Evolutionary conservation across 2,329 filamentous ascomycete species (phyloP).

Genomic region (Furcasterigmium sp.): DNA sequence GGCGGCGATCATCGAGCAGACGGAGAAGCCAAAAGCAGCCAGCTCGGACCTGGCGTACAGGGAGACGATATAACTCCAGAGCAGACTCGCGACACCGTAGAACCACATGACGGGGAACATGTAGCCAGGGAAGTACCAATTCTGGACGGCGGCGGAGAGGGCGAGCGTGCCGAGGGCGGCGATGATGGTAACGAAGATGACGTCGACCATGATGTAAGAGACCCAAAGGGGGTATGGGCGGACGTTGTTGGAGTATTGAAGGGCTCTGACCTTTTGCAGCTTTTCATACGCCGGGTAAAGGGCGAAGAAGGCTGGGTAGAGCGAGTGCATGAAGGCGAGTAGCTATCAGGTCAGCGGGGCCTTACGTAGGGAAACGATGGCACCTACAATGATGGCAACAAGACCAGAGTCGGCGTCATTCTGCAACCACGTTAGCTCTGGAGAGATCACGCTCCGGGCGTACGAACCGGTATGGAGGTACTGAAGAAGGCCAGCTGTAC

Average conservation of each 20-base stretch:
- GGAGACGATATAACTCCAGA: conserved; percentile 58
- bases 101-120: conserved; percentile 59
- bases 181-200: conserved; percentile 46
- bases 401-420: neutral
- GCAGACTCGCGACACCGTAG: conserved; percentile 56
- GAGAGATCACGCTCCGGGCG: too few relatives aligned
- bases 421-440: too few relatives aligned
- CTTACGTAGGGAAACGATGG: conserved; percentile 4
- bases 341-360: neutral
- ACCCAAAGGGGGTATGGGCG: conserved; percentile 57
- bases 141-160: conserved; percentile 45
- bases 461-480: neutral
- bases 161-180: conserved; percentile 40
- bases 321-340: conserved; percentile 36
- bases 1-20: conserved; percentile 18
- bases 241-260: conserved; percentile 67
- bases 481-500: conserved; percentile 9
- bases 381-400: neutral
- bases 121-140: conserved; percentile 55
- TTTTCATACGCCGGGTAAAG: conserved; percentile 61
- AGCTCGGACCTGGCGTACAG: conserved; percentile 57
- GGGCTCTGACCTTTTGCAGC: conserved; percentile 53
- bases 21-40: conserved; percentile 54
- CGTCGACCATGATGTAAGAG: conserved; percentile 60
- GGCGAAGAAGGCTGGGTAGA: conserved; percentile 61